Evolutionary conservation across 306 rosid genomes (phyloP).

Genomic region (Comarum palustre): DNA sequence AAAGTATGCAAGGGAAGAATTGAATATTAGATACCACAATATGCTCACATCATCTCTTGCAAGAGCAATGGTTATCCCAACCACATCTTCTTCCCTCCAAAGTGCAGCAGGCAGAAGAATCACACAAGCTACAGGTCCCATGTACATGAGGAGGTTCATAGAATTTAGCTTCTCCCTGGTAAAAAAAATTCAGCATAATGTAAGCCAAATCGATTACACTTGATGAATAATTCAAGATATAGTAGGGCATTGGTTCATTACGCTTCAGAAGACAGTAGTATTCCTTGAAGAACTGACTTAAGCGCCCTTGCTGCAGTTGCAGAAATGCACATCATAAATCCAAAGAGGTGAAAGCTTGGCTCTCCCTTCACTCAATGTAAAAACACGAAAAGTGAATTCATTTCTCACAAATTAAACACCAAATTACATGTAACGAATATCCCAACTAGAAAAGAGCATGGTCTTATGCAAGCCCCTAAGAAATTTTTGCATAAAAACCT

Average conservation of each 20-base stretch:
- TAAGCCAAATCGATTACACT: constrained; percentile 16
- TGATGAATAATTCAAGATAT: neutral
- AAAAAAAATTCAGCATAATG: neutral
- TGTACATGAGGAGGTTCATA: constrained; percentile 95
- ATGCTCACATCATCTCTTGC: constrained; percentile 85
- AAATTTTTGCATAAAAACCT: neutral
- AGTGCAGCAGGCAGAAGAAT: constrained; percentile 98
- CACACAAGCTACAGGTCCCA: constrained; percentile 91
- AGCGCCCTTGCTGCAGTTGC: constrained; percentile 98
- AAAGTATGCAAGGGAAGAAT: constrained; percentile 80
- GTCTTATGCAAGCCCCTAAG: neutral
- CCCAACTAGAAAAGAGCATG: neutral
- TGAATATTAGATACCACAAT: constrained; percentile 84
- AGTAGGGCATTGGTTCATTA: constrained; percentile 28
- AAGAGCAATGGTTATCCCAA: constrained; percentile 88
- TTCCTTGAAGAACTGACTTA: constrained; percentile 90
- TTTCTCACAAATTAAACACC: neutral
- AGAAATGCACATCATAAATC: constrained; percentile 77
- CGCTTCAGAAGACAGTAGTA: constrained; percentile 95
- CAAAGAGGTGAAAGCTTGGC: constrained; percentile 94
- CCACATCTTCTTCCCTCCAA: constrained; percentile 84
- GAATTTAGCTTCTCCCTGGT: constrained; percentile 92
- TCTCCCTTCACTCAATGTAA: constrained; percentile 64
- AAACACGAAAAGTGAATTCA: constrained; percentile 8
- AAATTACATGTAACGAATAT: neutral